Evolutionary conservation across 768 basidiomycete genomes (phyloP), one percentile per base, ranked within the genome.

Genomic region (Hygrophorus russula): DNA sequence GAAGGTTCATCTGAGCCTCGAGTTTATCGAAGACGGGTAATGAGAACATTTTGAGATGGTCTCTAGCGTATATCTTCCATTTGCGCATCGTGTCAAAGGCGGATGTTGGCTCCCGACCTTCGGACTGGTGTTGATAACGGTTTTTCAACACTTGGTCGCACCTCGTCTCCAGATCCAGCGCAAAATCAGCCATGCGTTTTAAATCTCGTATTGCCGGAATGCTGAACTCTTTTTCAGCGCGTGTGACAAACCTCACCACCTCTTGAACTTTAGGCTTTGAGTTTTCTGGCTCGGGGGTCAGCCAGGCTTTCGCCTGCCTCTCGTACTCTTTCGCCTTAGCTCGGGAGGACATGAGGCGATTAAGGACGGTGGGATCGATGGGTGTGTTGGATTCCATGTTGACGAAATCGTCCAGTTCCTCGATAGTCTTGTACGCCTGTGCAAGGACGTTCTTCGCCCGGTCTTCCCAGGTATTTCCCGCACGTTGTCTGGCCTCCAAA

Each of bases 391-490:
- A 53, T 42, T 84, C 79, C 55, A 76, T 69, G 44, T 77, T 68
- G 15, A 77, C 73, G 51, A 89, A 79, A 38, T 79, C 73, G 19
- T 89, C 79, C 19, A 94, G 68, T 46, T 88, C 83, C 29, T 77
- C 75, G 38, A 92, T 72, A 5, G 81, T 81, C 55, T 87, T 85
- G 57, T 75, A 64, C 4, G 80, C 76, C 52, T 83, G 76, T 15
- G 73, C 72, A 32, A 92, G 67, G 39, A 87, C 60, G 18, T 63
- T 68, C 42, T 74, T 73, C 1, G 84, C 87, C 36, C 72, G 70
- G 45, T 75, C 68, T 49, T 86, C 82, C 92, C 92, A 97, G 17
- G 73, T 73, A 39, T 74, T 67, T 1, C 91, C 93, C 24, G 75
- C 74, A 8, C 63, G 66, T 51, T 81, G 71, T 46, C 79, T 71